Conservation (phyloP, 176 grass and related monocot genomes). For the Zizania latifolia region DNA sequence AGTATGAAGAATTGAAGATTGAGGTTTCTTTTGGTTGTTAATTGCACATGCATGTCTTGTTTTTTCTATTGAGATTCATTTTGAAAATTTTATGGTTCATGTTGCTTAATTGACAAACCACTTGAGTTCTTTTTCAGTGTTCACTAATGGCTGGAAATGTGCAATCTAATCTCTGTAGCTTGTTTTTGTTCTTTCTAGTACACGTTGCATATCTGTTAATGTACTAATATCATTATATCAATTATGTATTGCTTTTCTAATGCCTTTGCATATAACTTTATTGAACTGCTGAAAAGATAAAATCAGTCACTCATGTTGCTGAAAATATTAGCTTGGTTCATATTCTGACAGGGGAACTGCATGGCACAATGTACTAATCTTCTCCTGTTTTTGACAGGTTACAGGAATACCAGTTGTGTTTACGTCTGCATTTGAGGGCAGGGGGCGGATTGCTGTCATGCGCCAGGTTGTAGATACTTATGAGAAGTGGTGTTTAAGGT, state of each 20-base stretch:
- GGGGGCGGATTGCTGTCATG: conserved; percentile 68
- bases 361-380: neutral
- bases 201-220: neutral
- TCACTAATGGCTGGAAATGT: neutral
- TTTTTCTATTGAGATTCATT: neutral
- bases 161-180: neutral
- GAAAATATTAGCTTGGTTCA: conserved; percentile 14
- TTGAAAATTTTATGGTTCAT: conserved; percentile 2
- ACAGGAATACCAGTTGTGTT: conserved; percentile 91
- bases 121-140: conserved; percentile 5
- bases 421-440: conserved; percentile 90
- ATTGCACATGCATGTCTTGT: neutral
- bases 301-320: neutral
- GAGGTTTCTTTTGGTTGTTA: neutral
- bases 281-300: conserved; percentile 2
- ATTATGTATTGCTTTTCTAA: neutral
- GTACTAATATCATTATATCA: neutral
- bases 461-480: conserved; percentile 75
- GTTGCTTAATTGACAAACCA: neutral
- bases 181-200: neutral
- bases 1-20: neutral
- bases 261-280: neutral
- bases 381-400: conserved; percentile 44
- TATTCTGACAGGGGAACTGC: neutral
- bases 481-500: conserved; percentile 85